Percentiles rank a stretch among this genome's conserved stretches.
Conservation (phyloP, 2,329 filamentous ascomycete species). For the Trichoderma sp. region DNA sequence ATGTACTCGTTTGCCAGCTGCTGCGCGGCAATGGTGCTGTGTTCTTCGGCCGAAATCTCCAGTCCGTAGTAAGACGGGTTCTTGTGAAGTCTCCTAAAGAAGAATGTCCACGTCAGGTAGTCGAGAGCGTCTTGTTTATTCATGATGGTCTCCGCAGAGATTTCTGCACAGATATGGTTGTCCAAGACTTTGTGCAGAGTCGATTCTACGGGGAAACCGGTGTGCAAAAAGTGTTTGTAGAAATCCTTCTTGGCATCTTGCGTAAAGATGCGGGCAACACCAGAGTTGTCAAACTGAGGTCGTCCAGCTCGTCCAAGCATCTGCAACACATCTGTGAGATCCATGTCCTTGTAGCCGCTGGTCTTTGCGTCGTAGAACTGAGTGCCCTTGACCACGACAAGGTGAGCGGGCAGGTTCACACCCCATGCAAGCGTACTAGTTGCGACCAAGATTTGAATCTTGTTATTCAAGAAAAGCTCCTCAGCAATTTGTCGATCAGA, state of each 20-base stretch:
- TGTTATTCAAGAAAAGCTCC: slow-evolving; percentile 94
- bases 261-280: slow-evolving; percentile 95
- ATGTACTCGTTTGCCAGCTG: slow-evolving; percentile 90
- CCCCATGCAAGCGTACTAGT: slow-evolving; percentile 98
- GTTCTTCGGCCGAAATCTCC: slow-evolving; percentile 87
- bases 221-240: slow-evolving; percentile 98
- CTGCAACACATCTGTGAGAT: slow-evolving; percentile 93
- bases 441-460: slow-evolving; percentile 93
- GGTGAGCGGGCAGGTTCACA: slow-evolving; percentile 92
- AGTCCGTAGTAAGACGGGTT: slow-evolving; percentile 98
- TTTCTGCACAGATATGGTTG: slow-evolving; percentile 93
- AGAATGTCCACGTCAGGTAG: slow-evolving; percentile 99
- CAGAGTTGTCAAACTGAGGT: slow-evolving; percentile 93
- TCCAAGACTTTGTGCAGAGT: slow-evolving; percentile 94
- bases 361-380: slow-evolving; percentile 98
- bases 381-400: slow-evolving; percentile 96
- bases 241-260: slow-evolving; percentile 98
- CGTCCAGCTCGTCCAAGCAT: slow-evolving; percentile 96
- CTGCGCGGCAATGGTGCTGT: slow-evolving; percentile 82
- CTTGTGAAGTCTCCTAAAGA: slow-evolving; percentile 95
- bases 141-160: slow-evolving; percentile 86
- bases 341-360: slow-evolving; percentile 98
- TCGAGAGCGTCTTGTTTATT: slow-evolving; percentile 97
- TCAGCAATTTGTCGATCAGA: slow-evolving; percentile 88
- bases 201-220: slow-evolving; percentile 95